Evolutionary conservation across 2,329 filamentous ascomycete genomes (phyloP), one percentile per base, ranked within the genome.

Genomic region (Albifimbria verrucaria): DNA sequence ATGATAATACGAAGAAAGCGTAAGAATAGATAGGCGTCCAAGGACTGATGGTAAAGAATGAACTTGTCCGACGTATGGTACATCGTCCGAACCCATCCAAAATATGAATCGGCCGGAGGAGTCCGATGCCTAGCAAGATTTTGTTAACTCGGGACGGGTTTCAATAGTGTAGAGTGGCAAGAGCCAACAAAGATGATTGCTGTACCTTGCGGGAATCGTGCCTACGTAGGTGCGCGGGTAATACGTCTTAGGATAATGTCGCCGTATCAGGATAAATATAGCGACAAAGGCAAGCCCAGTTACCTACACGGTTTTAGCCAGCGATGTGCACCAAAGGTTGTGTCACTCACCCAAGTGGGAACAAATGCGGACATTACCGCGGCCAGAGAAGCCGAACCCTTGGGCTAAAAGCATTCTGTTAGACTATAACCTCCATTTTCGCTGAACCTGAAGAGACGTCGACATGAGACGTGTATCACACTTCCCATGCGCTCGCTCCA

Each of bases 301-400:
- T 32, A 36, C 21, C 46, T 48, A 20, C 24, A 36, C 21, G 6
- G 4, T 7, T n/a, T 32, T 17, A 28, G 5, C 17, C 7, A 9
- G 18, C 9, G 17, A 20, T 17, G 23, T 26, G 45, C 11, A n/a
- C 18, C 11, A 24, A 9, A 21, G 11, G 18, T 28, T 24, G 44
- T 23, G 15, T 36, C 15, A 48, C 46, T 36, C 20, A 48, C 46
- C 46, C 46, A 48, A 10, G 46, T 48, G 15, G 46, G 46, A 36
- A 48, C n/a, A 36, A 48, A 48, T 7, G 46, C 46, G 18, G 46
- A 48, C 26, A 48, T 9, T 9, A 48, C 46, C n/a, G 46, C 46
- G 9, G 46, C 24, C 26, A 48, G 46, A 10, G 46, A 48, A 15
- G 25, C 25, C 12, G 46, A 48, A 15, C 46, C 46, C n/a, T 28